Evolutionary conservation across 306 rosid species (phyloP), one percentile per base, ranked within the genome.

Genomic region (Vigna reflexopilosa): DNA sequence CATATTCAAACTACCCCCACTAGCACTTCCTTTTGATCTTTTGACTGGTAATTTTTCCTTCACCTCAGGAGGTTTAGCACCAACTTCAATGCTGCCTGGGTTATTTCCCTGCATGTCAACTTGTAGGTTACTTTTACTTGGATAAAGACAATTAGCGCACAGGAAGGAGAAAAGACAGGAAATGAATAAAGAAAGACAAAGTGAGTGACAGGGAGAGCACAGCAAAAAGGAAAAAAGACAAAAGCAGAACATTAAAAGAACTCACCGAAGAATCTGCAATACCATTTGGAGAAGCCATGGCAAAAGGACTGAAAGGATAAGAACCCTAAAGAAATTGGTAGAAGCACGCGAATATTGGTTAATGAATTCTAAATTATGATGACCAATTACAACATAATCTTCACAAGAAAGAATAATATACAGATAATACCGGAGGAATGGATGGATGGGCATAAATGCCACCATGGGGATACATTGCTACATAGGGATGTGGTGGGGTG

Each of bases 401-500:
- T 15, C 30, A 10, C 32, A 22, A 22, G 32, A 56, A 56, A 56
- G 32, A 32, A 56, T 4, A 20, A 4, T 56, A 28, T 56, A 20
- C 30, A 56, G 22, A 20, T 28, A 56, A 56, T 56, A 56, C 62
- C 62, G 62, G 62, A 56, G 62, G 62, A 9, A 56, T 56, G 34
- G 62, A 56, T 56, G 62, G 62, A 56, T 56, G 62, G 12, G 62
- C 62, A 56, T 56, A 56, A 9, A 56, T 56, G 32, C 62, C 34
- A 56, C 62, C 62, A 56, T 56, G 62, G 34, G 62, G 62, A 56
- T 56, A 56, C 62, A 56, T 56, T 56, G 62, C 62, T 10, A 56
- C 62, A 56, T 56, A 56, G 6, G 62, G 62, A 56, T 56, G 62
- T 10, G 62, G 34, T 3, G 62, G 62, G 26, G 62, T 56, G 62